phyloP scores from a whole-genome alignment of 2,329 filamentous ascomycete genomes.

The Colletotrichum echinochloae region DNA sequence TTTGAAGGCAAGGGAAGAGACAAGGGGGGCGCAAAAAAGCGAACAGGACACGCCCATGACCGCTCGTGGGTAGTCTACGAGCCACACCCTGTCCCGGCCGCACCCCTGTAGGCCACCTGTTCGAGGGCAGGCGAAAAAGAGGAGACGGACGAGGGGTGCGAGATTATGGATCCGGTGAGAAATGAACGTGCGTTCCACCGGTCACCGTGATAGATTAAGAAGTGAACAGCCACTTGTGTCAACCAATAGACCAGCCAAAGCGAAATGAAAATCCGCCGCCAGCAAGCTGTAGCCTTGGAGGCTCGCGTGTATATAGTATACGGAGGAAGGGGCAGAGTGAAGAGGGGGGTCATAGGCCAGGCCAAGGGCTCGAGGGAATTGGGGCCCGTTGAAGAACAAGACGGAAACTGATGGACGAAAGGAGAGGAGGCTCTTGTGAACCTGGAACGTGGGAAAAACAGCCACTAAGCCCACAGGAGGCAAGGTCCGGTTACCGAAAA shows the following conservation, averaged over 20 bases:
- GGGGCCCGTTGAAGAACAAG: slow-evolving; percentile 11
- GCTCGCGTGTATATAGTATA: slow-evolving; percentile 10
- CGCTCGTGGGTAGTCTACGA: slow-evolving; percentile 27
- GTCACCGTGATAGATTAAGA: slow-evolving; percentile 37
- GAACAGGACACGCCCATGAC: slow-evolving; percentile 37
- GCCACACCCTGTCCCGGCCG: slow-evolving; percentile 37
- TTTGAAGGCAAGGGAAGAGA: not conserved
- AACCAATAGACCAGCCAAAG: slow-evolving; percentile 23
- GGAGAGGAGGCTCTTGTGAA: slow-evolving; percentile 29
- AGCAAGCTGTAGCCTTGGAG: slow-evolving; percentile 24
- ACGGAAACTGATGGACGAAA: not conserved
- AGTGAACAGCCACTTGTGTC: slow-evolving; percentile 37
- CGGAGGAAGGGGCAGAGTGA: no score
- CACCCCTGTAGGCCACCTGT: slow-evolving; percentile 29
- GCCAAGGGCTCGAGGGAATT: slow-evolving; percentile 10
- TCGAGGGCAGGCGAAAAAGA: slow-evolving; percentile 31
- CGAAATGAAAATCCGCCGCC: slow-evolving; percentile 15
- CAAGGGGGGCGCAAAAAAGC: slow-evolving; percentile 29
- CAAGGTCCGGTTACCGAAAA: slow-evolving; percentile 28
- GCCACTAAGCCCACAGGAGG: slow-evolving; percentile 11
- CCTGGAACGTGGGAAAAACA: slow-evolving; percentile 28
- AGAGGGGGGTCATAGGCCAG: slow-evolving; percentile 32
- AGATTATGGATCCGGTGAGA: slow-evolving; percentile 42
- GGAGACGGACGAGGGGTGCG: slow-evolving; percentile 37
- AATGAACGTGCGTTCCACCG: slow-evolving; percentile 40